These are phyloP conservation scores for Lactarius tabidus DNA, from an alignment of 768 basidiomycete species.

Conservation along the genomic window DNA sequence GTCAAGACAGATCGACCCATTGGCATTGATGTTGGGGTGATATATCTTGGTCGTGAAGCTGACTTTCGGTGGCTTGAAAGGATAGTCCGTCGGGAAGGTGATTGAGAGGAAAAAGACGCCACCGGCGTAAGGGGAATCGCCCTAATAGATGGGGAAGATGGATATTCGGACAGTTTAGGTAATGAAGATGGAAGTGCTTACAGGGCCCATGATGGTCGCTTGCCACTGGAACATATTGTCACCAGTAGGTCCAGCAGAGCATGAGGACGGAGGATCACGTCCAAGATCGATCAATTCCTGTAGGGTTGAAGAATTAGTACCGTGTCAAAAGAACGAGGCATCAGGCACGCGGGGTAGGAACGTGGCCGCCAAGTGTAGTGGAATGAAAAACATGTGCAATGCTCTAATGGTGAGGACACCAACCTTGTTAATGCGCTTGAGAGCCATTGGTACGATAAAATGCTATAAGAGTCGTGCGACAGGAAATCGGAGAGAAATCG, in stretches of 20 bases:
- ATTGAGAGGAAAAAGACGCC: slow-evolving; percentile 99
- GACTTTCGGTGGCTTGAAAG: slow-evolving; percentile 99
- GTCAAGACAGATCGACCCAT: slow-evolving; percentile 97
- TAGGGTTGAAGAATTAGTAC: slow-evolving; percentile 11
- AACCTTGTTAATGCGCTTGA: slow-evolving; percentile 99
- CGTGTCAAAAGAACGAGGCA: slow-evolving; percentile 12
- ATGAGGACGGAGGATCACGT: slow-evolving; percentile 98
- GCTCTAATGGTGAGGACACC: slow-evolving; percentile 23
- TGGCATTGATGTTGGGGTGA: slow-evolving; percentile 99
- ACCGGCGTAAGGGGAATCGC: slow-evolving; percentile 96
- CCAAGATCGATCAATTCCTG: slow-evolving; percentile 99
- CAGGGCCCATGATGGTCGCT: slow-evolving; percentile 99
- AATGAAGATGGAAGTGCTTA: slow-evolving; percentile 42
- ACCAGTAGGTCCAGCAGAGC: slow-evolving; percentile 96
- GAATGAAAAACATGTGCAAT: neutral
- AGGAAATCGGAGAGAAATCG: slow-evolving; percentile 37
- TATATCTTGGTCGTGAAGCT: slow-evolving; percentile 99
- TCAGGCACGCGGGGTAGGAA: slow-evolving; percentile 4
- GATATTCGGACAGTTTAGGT: slow-evolving; percentile 24
- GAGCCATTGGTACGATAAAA: slow-evolving; percentile 59
- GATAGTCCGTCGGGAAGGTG: slow-evolving; percentile 95
- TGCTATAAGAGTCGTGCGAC: slow-evolving; percentile 16
- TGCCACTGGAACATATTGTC: slow-evolving; percentile 99
- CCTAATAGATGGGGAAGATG: slow-evolving; percentile 43
- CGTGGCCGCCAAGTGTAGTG: neutral